Evolutionary conservation across 176 grass and related monocot species (phyloP), one percentile per base, ranked within the genome.

Genomic region (Avena eriantha): DNA sequence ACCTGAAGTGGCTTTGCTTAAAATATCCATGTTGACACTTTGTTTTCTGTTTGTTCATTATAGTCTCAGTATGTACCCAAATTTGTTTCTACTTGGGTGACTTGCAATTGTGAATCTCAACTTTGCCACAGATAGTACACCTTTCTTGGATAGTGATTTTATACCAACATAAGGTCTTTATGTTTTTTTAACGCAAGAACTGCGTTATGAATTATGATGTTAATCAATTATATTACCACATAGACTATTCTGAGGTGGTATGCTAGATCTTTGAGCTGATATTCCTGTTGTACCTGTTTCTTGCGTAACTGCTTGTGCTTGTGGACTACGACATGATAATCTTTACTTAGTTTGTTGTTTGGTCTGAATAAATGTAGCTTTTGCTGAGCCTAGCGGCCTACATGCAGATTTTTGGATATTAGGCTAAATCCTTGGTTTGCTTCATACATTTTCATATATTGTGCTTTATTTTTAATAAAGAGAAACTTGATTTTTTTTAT

Each of bases 11-110:
- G n/a, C 45, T 73, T 47, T 49, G 70, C 70, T 73, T 16, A 47
- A 49, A 15, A 73, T 48, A 26, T 73, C 11, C 70, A 73, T 73
- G 41, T 73, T 73, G 43, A 73, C n/a, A n/a, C n/a, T n/a, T n/a
- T n/a, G n/a, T n/a, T n/a, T n/a, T n/a, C 21, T 73, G 14, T 46
- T 73, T 23, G 69, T 46, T 73, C 69, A 47, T 73, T 73, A 22
- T 72, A 73, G 18, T 73, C 69, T 47, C 43, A 21, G 69, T 24
- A 73, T 73, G 41, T 46, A 73, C 2, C 69, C 41, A 45, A 73
- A 73, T 48, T 49, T 73, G n/a, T 36, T 36, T 0, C 13, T 49
- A 73, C 43, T 49, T 47, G 69, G 46, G 41, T 73, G 69, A 73
- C 21, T 46, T 73, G n/a, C 43, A 73, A 26, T 73, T 73, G 45